Evolutionary conservation across 2,329 filamentous ascomycete genomes (phyloP).

Genomic region (Venturia oleaginea): DNA sequence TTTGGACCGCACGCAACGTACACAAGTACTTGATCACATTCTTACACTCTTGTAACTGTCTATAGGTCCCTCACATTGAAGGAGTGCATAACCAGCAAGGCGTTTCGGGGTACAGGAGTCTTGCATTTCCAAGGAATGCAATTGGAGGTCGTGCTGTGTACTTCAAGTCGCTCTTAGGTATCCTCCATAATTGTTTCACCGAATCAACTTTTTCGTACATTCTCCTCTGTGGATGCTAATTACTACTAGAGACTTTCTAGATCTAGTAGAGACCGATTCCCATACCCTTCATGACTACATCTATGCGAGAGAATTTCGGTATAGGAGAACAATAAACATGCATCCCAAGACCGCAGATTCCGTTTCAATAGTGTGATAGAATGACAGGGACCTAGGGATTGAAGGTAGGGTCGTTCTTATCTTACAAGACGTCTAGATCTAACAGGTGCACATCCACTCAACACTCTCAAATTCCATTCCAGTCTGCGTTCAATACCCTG

Average conservation of each 20-base stretch:
- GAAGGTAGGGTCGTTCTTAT: too few relatives aligned
- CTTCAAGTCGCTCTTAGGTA: background rate
- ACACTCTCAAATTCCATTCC: too few relatives aligned
- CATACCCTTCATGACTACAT: background rate
- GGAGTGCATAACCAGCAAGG: slow-evolving; percentile 4
- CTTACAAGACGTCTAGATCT: too few relatives aligned
- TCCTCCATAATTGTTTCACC: background rate
- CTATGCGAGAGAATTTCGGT: background rate
- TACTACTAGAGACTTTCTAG: background rate
- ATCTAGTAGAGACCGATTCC: background rate
- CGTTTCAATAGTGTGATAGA: background rate
- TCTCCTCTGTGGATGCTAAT: background rate
- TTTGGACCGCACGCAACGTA: background rate
- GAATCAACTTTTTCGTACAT: background rate
- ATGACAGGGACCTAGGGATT: too few relatives aligned
- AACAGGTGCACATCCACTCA: too few relatives aligned
- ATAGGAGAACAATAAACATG: background rate
- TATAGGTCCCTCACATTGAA: background rate
- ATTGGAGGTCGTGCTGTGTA: background rate
- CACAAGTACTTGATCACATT: background rate
- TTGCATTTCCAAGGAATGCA: background rate
- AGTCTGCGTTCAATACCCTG: too few relatives aligned
- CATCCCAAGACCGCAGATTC: background rate
- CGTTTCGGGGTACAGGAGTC: background rate
- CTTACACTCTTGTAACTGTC: background rate